Percentiles rank a stretch among this genome's conserved stretches.
These are phyloP conservation scores for Marasmius fiardii DNA, from an alignment of 1,284 basidiomycete genomes.

Conservation along the genomic window DNA sequence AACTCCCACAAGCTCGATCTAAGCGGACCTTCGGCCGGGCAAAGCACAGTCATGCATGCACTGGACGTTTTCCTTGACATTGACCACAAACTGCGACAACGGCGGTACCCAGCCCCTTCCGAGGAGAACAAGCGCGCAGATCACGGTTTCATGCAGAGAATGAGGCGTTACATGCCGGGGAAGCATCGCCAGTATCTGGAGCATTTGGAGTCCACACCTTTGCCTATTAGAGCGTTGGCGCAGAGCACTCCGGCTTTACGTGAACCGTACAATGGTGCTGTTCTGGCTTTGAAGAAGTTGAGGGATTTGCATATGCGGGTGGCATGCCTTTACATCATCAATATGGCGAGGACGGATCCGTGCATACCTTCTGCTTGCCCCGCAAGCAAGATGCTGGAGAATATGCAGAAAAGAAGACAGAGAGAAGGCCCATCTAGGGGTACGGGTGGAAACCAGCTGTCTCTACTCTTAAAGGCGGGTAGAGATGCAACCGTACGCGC, in stretches of 20 bases:
- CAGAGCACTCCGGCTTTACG: conserved; percentile 51
- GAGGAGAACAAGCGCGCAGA: conserved; percentile 60
- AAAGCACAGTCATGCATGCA: conserved; percentile 87
- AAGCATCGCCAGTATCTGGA: conserved; percentile 66
- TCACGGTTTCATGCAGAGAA: conserved; percentile 76
- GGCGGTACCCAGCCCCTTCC: conserved; percentile 69
- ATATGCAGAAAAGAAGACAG: conserved; percentile 44
- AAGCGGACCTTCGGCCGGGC: conserved; percentile 91
- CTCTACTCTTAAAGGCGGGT: conserved; percentile 81
- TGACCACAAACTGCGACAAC: conserved; percentile 77
- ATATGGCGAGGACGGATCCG: conserved; percentile 60
- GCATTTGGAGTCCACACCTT: conserved; percentile 45
- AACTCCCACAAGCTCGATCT: conserved; percentile 57
- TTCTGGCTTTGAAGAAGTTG: conserved; percentile 77
- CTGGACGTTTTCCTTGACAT: conserved; percentile 80
- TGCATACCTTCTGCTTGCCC: conserved; percentile 45
- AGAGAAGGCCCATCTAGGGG: conserved; percentile 58
- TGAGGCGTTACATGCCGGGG: conserved; percentile 82
- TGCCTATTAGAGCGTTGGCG: conserved; percentile 58
- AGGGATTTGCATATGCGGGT: conserved; percentile 88
- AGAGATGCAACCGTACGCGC: conserved; percentile 84
- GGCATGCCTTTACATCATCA: conserved; percentile 83
- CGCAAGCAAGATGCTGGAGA: conserved; percentile 52
- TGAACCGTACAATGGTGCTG: conserved; percentile 77
- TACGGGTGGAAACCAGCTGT: conserved; percentile 85